Evolutionary conservation across 169 alveolate genomes (phyloP), one percentile per base, ranked within the genome.

Genomic region (Plasmodium blacklocki): DNA sequence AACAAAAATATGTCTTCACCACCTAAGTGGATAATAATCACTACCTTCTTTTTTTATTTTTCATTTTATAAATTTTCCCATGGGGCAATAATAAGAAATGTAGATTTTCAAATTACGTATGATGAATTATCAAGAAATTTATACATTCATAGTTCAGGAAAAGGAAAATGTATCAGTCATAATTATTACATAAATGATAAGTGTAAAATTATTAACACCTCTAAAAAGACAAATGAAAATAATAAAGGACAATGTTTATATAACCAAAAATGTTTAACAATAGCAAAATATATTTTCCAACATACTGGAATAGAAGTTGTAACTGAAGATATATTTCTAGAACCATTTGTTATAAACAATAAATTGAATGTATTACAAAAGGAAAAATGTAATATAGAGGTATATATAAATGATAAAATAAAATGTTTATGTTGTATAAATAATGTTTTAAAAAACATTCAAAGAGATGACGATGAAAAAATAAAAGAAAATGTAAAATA

Each of bases 361-460:
- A 21, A 66, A 43, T 63, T n/a, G 63, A 32, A 26, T 26, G 8
- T 14, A 39, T 18, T 29, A 70, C n/a, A 2, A 52, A 63, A 47
- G n/a, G 62, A 73, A 52, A 56, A 64, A 78, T 78, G 89, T 60
- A 52, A 78, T 58, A 78, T 19, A 15, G 50, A 64, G 39, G 70
- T 78, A 23, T 58, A 49, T 43, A n/a, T 78, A 78, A 78, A 78
- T 78, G 76, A 78, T 64, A 78, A 78, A 6, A 59, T 78, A 32
- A 78, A 78, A 66, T 78, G 89, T 47, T 52, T 32, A 45, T 78
- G 89, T 5, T 78, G 89, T 45, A 66, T 49, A 62, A 78, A 78
- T 29, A 62, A 64, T 7, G 11, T 26, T 21, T 6, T 43, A 64
- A 50, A 23, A 19, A 14, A 14, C 15, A 59, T 18, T 23, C 32